Evolutionary conservation across 1,139 yeast species (phyloP).

Genomic region (Groenewaldozyma sp.): DNA sequence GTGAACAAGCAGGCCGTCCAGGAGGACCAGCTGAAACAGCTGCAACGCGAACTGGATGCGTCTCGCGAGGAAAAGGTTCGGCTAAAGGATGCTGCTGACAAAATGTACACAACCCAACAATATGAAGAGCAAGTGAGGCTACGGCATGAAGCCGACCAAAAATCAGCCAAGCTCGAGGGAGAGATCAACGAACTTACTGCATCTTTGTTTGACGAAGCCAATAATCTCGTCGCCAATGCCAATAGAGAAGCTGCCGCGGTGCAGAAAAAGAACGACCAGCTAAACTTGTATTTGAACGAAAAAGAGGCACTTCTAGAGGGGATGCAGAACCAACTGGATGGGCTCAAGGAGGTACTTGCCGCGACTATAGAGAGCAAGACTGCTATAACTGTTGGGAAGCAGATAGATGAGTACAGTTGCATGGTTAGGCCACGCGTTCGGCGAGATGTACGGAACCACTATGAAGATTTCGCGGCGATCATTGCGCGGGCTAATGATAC

Average conservation of each 20-base stretch:
- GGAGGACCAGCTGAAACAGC: conserved; percentile 27
- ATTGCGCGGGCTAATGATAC: not conserved
- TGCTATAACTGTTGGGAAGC: not conserved
- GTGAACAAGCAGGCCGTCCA: conserved; percentile 30
- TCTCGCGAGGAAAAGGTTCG: conserved; percentile 20
- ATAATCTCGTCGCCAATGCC: conserved; percentile 62
- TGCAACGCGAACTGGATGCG: conserved; percentile 23
- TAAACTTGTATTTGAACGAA: conserved; percentile 61
- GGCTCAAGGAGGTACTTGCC: conserved; percentile 52
- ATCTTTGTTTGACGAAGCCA: conserved; percentile 61
- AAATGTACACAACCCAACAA: conserved; percentile 20
- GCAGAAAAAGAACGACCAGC: conserved; percentile 39
- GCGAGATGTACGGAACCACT: conserved; percentile 12
- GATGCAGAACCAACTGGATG: conserved; percentile 59
- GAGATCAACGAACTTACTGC: conserved; percentile 67
- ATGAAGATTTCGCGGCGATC: conserved; percentile 6
- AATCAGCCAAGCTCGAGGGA: conserved; percentile 43
- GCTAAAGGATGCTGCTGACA: conserved; percentile 19
- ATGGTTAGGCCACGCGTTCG: conserved; percentile 16
- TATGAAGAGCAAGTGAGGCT: conserved; percentile 19
- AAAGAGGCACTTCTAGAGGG: conserved; percentile 60
- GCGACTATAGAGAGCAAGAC: conserved; percentile 1
- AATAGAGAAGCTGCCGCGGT: conserved; percentile 34
- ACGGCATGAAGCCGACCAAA: conserved; percentile 40
- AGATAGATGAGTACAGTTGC: conserved; percentile 6